Evolutionary conservation across 441 rosid genomes (phyloP).

Genomic region (Sinapis alba): DNA sequence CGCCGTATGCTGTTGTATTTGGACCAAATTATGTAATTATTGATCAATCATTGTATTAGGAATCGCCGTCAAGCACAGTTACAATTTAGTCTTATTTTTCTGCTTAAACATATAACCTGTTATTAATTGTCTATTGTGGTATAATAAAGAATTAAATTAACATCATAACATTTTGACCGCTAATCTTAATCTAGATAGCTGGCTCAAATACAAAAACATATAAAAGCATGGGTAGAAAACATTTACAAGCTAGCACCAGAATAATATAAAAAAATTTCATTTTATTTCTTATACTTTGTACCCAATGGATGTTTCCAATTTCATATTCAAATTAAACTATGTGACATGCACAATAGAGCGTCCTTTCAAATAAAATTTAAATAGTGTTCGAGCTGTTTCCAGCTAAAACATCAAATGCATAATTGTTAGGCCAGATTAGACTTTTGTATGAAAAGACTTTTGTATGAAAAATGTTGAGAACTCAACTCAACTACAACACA

Average conservation of each 20-base stretch:
- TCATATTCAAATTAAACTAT: neutral
- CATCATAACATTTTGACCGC: conserved; percentile 15
- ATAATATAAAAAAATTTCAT: neutral
- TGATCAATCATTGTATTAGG: conserved; percentile 32
- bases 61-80: conserved; percentile 24
- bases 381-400: conserved; percentile 28
- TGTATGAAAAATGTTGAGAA: no score
- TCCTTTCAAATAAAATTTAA: conserved; percentile 18
- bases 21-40: conserved; percentile 18
- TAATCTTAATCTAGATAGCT: neutral
- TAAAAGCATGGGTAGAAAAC: neutral
- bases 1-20: conserved; percentile 31
- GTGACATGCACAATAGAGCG: conserved; percentile 21
- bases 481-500: no score
- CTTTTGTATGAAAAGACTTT: neutral
- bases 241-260: neutral
- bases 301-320: neutral
- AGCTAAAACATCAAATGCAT: conserved; percentile 35
- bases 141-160: conserved; percentile 2
- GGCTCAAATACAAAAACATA: neutral
- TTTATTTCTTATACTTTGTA: neutral
- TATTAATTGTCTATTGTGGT: neutral
- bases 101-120: neutral
- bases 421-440: conserved; percentile 14
- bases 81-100: neutral